Conservation (phyloP, 228 moss, liverwort and hornwort genomes). For the Sphagnum magellanicum region DNA sequence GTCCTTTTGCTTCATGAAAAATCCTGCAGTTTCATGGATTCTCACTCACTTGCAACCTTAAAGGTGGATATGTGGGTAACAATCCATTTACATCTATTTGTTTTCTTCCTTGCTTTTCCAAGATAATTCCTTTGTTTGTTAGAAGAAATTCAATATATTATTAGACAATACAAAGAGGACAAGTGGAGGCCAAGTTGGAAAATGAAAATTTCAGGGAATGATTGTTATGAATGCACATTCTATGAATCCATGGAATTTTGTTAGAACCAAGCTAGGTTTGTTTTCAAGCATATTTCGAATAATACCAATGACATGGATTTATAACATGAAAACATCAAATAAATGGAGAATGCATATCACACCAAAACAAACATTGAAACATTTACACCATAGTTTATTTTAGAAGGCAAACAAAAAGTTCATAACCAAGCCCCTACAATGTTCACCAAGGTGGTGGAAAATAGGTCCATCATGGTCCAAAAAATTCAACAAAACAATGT, state of each 20-base stretch:
- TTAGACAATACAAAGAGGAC: conserved; percentile 51
- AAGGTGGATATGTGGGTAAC: conserved; percentile 49
- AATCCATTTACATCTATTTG: conserved; percentile 31
- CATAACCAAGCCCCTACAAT: background rate
- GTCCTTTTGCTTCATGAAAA: background rate
- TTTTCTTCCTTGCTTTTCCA: conserved; percentile 26
- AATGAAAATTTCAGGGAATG: conserved; percentile 19
- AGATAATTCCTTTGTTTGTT: conserved; percentile 31
- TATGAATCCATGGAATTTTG: background rate
- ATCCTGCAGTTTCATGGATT: background rate
- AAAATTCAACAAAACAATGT: background rate
- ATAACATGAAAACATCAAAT: background rate
- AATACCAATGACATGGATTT: background rate
- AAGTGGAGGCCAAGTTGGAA: conserved; percentile 7
- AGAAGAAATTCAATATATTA: conserved; percentile 28
- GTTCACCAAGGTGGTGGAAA: conserved; percentile 1
- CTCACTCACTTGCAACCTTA: background rate
- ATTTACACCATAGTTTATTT: background rate
- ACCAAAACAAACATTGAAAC: background rate
- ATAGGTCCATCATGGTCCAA: background rate
- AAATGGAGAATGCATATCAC: background rate
- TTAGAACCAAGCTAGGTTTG: background rate
- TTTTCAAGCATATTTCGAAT: background rate
- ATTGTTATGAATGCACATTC: conserved; percentile 21
- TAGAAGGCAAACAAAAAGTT: background rate